Conservation (phyloP, 2,329 filamentous ascomycete genomes). For the Aspergillaceae sp. region DNA sequence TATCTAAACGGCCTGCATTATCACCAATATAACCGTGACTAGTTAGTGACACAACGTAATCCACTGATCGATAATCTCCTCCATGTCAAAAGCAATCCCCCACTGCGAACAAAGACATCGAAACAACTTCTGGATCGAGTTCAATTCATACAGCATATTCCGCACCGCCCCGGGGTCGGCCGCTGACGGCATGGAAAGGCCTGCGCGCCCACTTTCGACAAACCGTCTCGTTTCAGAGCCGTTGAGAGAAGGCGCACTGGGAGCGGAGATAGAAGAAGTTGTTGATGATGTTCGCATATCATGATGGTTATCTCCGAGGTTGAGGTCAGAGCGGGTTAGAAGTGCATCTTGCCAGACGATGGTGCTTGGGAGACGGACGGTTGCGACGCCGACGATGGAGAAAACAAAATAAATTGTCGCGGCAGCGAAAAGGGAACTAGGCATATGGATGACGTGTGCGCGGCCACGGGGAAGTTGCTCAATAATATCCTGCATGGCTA, state of each 20-base stretch:
- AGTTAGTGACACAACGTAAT: conserved; percentile 34
- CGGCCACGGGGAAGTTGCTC: conserved; percentile 38
- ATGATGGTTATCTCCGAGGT: conserved; percentile 14
- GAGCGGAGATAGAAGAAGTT: too few species aligned
- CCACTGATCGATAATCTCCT: conserved; percentile 37
- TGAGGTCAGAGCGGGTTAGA: conserved; percentile 21
- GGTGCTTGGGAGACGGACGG: conserved; percentile 30
- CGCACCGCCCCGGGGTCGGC: conserved; percentile 18
- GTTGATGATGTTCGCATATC: conserved; percentile 8
- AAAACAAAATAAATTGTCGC: conserved; percentile 37
- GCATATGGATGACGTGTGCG: conserved; percentile 40
- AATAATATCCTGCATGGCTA: conserved; percentile 40
- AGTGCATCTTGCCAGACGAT: conserved; percentile 38
- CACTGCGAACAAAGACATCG: conserved; percentile 38
- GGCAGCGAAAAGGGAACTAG: conserved; percentile 37
- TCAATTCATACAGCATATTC: conserved; percentile 41
- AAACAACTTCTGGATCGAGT: conserved; percentile 41
- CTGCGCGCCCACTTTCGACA: conserved; percentile 22
- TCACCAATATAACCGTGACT: too few species aligned
- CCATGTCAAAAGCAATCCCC: conserved; percentile 41
- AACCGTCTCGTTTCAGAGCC: conserved; percentile 33
- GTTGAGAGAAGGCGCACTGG: conserved; percentile 1
- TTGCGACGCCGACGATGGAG: conserved; percentile 30
- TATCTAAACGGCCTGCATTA: too few species aligned
- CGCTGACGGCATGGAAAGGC: conserved; percentile 10